Conservation (phyloP, 768 basidiomycete genomes). For the Mycena chlorophos region DNA sequence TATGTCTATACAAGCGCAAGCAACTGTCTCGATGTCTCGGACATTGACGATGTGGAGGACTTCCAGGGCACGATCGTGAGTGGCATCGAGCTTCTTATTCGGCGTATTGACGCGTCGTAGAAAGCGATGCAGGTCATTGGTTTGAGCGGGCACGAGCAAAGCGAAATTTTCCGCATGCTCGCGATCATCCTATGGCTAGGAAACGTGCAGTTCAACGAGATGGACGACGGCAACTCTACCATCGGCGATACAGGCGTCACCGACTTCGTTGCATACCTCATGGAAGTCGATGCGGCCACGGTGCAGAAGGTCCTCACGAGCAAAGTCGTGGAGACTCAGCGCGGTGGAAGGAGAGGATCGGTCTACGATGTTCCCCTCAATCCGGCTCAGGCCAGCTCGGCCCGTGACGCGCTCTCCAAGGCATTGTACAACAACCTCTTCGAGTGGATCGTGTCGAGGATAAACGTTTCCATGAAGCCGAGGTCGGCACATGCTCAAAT, state of each 20-base stretch:
- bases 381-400: conserved; percentile 84
- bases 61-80: conserved; percentile 86
- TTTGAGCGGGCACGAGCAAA: conserved; percentile 80
- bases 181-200: conserved; percentile 94
- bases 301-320: conserved; percentile 88
- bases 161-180: conserved; percentile 90
- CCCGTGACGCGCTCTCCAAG: conserved; percentile 89
- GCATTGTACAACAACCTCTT: conserved; percentile 98
- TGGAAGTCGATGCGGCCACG: conserved; percentile 78
- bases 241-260: conserved; percentile 85
- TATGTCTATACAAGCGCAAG: conserved; percentile 93
- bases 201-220: conserved; percentile 87
- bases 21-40: conserved; percentile 87
- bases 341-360: conserved; percentile 90
- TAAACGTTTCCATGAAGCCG: conserved; percentile 96
- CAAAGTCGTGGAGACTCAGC: conserved; percentile 87
- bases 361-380: conserved; percentile 97
- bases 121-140: conserved; percentile 95
- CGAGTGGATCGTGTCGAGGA: conserved; percentile 97
- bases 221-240: conserved; percentile 84
- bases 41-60: conserved; percentile 87
- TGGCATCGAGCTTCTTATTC: not conserved
- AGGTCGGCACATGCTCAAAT: conserved; percentile 71
- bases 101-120: conserved; percentile 36
- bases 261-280: conserved; percentile 92